phyloP scores from a whole-genome alignment of 352 stramenopile genomes.

The Phytophthora podocarpi region DNA sequence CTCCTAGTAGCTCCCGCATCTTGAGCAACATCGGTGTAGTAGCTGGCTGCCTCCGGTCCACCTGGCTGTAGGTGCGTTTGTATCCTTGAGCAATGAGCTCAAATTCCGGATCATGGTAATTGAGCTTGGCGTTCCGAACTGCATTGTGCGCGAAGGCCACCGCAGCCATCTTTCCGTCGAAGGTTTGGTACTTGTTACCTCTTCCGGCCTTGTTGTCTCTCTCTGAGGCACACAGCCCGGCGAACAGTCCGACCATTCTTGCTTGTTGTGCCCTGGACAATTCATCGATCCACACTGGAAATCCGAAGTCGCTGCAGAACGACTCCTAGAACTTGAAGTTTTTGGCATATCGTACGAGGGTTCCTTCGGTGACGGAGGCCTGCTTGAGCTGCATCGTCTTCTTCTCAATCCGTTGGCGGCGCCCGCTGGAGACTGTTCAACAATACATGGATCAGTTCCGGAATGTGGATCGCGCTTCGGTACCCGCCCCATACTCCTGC shows the following conservation, averaged over 20 bases:
- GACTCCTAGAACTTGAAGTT: no score
- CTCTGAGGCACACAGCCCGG: conserved; percentile 17
- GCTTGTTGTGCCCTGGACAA: conserved; percentile 15
- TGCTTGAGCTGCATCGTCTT: background rate
- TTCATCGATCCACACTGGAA: no score
- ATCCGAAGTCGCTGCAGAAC: no score
- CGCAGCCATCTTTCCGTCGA: conserved; percentile 30
- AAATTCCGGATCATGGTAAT: conserved; percentile 39
- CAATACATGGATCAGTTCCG: background rate
- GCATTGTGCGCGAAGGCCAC: conserved; percentile 27
- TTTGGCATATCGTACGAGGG: no score
- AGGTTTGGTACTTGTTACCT: conserved; percentile 37
- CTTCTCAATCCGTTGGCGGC: background rate
- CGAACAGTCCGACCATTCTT: no score
- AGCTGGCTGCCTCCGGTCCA: conserved; percentile 41
- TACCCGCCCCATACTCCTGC: background rate
- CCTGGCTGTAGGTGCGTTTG: conserved; percentile 23
- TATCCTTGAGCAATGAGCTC: no score
- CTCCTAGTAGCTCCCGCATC: no score
- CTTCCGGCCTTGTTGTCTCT: conserved; percentile 25
- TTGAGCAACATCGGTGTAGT: conserved; percentile 39
- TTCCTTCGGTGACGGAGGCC: no score
- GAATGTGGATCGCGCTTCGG: background rate
- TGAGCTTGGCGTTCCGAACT: conserved; percentile 25
- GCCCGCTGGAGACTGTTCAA: no score